Evolutionary conservation across 495 filamentous ascomycete genomes (phyloP).

Genomic region (Lasiosphaeria ovina): DNA sequence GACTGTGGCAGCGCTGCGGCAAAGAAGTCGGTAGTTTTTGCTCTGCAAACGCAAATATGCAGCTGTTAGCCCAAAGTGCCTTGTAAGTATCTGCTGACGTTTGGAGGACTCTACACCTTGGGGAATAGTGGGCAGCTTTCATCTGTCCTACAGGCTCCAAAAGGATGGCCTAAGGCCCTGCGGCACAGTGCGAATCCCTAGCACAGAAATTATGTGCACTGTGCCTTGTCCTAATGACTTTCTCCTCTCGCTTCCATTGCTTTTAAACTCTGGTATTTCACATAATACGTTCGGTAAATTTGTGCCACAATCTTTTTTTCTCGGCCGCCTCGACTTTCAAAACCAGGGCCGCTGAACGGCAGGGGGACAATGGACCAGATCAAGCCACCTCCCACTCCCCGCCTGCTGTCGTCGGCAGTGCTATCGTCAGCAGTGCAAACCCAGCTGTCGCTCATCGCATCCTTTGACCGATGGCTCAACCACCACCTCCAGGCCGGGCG

Average conservation of each 20-base stretch:
- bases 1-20: background rate
- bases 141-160: too few relatives aligned
- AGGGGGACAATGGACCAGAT: background rate
- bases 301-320: background rate
- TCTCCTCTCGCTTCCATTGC: background rate
- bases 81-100: too few relatives aligned
- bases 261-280: background rate
- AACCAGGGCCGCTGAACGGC: background rate
- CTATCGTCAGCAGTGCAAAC: conserved; percentile 1
- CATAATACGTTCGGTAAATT: too few relatives aligned
- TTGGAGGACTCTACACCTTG: too few relatives aligned
- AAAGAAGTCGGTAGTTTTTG: too few relatives aligned
- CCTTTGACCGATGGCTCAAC: conserved; percentile 17
- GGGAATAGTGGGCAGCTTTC: too few relatives aligned
- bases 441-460: conserved; percentile 13
- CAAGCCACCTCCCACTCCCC: background rate
- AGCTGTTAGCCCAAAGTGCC: too few relatives aligned
- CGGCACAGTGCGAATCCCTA: background rate
- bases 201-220: background rate
- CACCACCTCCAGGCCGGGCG: background rate
- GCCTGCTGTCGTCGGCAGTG: background rate
- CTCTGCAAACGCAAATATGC: too few relatives aligned
- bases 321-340: background rate
- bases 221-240: background rate
- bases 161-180: background rate